Base-by-base conservation (phyloP, 2,329 filamentous ascomycete genomes). In the Polychaeton citri region DNA sequence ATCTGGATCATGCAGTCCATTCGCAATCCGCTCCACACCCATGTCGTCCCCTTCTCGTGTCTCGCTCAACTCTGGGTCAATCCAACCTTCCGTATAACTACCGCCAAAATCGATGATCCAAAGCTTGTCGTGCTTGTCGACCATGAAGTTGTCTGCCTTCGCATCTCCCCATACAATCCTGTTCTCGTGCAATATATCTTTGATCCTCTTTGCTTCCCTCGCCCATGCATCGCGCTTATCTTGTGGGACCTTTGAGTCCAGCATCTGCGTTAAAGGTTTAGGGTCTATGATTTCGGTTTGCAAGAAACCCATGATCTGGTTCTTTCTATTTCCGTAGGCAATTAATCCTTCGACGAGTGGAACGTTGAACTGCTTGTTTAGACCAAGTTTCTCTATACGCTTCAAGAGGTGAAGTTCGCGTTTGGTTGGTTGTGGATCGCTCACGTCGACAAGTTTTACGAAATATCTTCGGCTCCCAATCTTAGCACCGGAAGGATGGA, bases 81-180 rank as follows among this genome's bases (percentile, higher is more conserved):
- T 49, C 58, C 56, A 61, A 2, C 57, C 55, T 38, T 54, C 50
- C 6, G 55, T 60, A 32, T 53, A 59, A 21, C 52, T 53, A 1
- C 58, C 58, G 5, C 58, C 55, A 38, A 60, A 59, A 37, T 60
- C 56, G 31, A 61, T 59, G 18, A 61, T 56, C 52, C 52, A 61
- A n/a, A 58, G 39, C 26, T 52, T 41, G 15, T 57, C 50, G n/a
- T 54, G 30, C 32, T 42, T 33, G 39, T 60, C 57, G 7, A 61
- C 54, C 46, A 62, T 43, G 46, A 62, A 58, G 31, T 62, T 62
- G 37, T 60, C 58, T 5, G 57, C 53, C 43, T 62, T 60, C 2
- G 54, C 57, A 34, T 62, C 58, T 10, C 59, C 58, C 57, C 57
- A 62, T 2, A 59, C 41, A 16, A 62, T 52, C 10, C 44, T 42